Conservation (phyloP, 1,139 yeast genomes). For the Trichomonascaceae sp. region DNA sequence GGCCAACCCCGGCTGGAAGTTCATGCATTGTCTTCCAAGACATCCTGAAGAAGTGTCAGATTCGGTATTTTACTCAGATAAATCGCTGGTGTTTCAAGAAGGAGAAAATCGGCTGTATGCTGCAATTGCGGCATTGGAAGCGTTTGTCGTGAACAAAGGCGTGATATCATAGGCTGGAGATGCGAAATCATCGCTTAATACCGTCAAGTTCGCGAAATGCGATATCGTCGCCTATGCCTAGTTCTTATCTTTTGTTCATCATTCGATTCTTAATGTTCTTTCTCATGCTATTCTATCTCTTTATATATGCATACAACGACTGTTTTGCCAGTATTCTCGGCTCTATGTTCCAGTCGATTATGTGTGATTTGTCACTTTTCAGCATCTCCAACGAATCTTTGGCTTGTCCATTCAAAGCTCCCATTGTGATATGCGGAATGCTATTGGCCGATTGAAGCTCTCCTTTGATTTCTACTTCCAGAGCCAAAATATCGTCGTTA, state of each 20-base stretch:
- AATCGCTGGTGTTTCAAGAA: constrained; percentile 85
- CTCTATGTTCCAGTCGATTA: constrained; percentile 19
- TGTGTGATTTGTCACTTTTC: constrained; percentile 12
- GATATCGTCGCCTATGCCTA: too few species aligned
- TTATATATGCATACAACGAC: constrained; percentile 15
- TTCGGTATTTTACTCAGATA: constrained; percentile 79
- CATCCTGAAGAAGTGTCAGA: constrained; percentile 91
- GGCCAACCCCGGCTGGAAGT: constrained; percentile 68
- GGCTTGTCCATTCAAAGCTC: constrained; percentile 51
- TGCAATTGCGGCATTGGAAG: constrained; percentile 90
- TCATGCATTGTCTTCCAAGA: constrained; percentile 97
- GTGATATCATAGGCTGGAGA: constrained; percentile 36
- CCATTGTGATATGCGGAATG: constrained; percentile 71
- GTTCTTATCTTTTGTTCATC: too few species aligned
- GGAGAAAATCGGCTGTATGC: constrained; percentile 96
- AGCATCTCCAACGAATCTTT: constrained; percentile 44
- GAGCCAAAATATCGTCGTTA: constrained; percentile 38
- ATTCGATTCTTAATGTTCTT: too few species aligned
- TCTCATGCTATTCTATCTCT: not conserved
- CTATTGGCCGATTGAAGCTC: constrained; percentile 38
- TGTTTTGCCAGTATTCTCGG: constrained; percentile 17
- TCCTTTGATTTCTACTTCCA: constrained; percentile 41
- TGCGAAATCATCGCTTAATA: too few species aligned
- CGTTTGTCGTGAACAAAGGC: constrained; percentile 80
- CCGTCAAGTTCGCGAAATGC: too few species aligned